These are phyloP conservation scores for Eimeria zaria DNA, from an alignment of 169 alveolate genomes.

Conservation along the genomic window DNA sequence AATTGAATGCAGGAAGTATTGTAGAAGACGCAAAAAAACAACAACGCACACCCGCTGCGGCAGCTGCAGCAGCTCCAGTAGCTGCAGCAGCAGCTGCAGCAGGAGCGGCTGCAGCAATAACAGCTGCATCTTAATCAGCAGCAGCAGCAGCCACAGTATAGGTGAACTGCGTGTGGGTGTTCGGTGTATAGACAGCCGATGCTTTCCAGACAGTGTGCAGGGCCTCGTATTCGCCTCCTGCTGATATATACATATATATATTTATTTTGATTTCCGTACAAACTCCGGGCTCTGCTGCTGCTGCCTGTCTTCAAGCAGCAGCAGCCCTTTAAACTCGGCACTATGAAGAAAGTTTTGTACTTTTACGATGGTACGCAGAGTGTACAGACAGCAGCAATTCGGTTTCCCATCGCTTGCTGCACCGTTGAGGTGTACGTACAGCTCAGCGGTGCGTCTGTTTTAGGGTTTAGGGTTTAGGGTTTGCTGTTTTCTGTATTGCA, in stretches of 20 bases:
- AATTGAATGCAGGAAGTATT: too few relatives aligned
- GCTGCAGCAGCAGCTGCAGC: conserved; percentile 34
- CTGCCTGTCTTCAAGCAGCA: neutral
- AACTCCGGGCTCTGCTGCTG: too few relatives aligned
- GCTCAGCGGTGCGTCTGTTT: neutral
- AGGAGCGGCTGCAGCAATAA: neutral
- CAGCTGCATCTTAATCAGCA: neutral
- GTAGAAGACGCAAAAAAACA: neutral
- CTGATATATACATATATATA: too few relatives aligned
- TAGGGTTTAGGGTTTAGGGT: neutral
- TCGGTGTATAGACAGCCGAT: neutral
- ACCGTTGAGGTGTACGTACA: neutral
- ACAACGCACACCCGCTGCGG: neutral
- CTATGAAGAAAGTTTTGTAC: conserved; percentile 60
- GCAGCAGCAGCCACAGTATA: neutral
- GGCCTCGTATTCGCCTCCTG: neutral
- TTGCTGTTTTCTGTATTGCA: neutral
- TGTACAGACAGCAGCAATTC: neutral
- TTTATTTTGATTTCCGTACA: too few relatives aligned
- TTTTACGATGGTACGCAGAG: conserved; percentile 68
- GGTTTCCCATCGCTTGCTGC: neutral
- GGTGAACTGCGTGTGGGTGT: neutral
- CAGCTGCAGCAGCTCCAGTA: conserved; percentile 21
- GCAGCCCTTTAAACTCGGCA: neutral
- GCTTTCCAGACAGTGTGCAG: neutral